phyloP scores from a whole-genome alignment of 495 filamentous ascomycete genomes.

The Penicillium fimorum region DNA sequence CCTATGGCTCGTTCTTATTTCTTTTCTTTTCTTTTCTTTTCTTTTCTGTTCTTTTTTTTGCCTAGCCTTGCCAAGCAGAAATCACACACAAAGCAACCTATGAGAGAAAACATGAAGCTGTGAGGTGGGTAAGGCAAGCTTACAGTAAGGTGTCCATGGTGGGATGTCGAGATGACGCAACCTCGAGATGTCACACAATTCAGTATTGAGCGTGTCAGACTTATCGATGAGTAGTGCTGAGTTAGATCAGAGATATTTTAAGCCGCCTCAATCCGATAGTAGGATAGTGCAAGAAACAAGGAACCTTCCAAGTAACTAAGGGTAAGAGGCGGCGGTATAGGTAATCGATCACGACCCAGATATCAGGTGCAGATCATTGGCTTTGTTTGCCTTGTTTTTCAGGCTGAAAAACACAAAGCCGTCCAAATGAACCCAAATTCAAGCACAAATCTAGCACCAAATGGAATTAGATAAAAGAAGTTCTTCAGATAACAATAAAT shows the following conservation, averaged over 20 bases:
- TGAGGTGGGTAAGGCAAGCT: constrained; percentile 29
- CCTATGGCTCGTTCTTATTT: background rate
- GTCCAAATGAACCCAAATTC: background rate
- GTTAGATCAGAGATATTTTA: background rate
- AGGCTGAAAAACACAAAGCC: background rate
- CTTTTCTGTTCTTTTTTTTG: too few species aligned
- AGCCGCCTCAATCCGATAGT: background rate
- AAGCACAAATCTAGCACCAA: background rate
- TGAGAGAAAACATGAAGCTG: background rate
- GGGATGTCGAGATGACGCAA: constrained; percentile 12
- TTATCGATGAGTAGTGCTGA: background rate
- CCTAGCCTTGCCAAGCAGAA: constrained; percentile 5
- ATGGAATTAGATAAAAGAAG: background rate
- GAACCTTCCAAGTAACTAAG: background rate
- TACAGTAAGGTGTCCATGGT: constrained; percentile 81
- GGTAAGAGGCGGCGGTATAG: constrained; percentile 22
- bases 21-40: too few species aligned
- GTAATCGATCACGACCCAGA: constrained; percentile 21
- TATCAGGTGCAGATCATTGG: constrained; percentile 19
- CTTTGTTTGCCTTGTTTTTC: background rate
- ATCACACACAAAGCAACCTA: background rate
- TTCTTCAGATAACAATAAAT: background rate
- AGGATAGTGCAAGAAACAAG: constrained; percentile 5
- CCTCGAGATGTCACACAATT: background rate
- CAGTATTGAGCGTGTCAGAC: background rate